Conservation (phyloP, 495 filamentous ascomycete genomes). For the Trypethelium eluteriae region DNA sequence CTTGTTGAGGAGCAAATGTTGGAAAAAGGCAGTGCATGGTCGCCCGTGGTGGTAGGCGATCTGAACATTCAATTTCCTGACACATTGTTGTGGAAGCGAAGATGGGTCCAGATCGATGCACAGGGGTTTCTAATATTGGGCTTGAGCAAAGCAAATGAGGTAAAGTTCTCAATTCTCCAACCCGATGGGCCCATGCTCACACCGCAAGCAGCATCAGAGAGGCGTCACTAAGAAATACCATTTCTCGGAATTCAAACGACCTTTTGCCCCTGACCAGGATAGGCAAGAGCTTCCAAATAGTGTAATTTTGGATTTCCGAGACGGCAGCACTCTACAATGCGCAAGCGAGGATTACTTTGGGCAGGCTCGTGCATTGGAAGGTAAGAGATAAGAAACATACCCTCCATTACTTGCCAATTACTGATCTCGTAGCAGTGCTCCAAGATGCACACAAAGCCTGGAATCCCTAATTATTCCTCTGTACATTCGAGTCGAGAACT, state of each 20-base stretch:
- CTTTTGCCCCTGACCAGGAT: conserved; percentile 78
- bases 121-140: conserved; percentile 69
- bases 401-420: background rate
- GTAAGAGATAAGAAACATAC: conserved; percentile 16
- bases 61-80: conserved; percentile 93
- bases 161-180: conserved; percentile 4
- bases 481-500: background rate
- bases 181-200: conserved; percentile 8
- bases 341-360: conserved; percentile 72
- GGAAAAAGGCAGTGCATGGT: conserved; percentile 16
- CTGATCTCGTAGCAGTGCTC: conserved; percentile 18
- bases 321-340: conserved; percentile 76
- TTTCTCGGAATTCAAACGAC: conserved; percentile 68
- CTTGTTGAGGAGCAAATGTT: conserved; percentile 12
- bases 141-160: conserved; percentile 38
- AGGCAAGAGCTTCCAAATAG: conserved; percentile 82
- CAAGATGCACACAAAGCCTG: conserved; percentile 28
- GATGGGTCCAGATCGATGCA: conserved; percentile 68
- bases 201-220: conserved; percentile 30
- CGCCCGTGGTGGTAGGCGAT: conserved; percentile 62
- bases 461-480: conserved; percentile 3
- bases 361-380: conserved; percentile 40
- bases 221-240: conserved; percentile 65
- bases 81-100: conserved; percentile 84
- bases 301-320: conserved; percentile 69